A percentile compares a stretch with the other conserved stretches of the same genome.
Evolutionary conservation across 352 stramenopile genomes (phyloP).

Genomic region (Phytophthora citrophthora): DNA sequence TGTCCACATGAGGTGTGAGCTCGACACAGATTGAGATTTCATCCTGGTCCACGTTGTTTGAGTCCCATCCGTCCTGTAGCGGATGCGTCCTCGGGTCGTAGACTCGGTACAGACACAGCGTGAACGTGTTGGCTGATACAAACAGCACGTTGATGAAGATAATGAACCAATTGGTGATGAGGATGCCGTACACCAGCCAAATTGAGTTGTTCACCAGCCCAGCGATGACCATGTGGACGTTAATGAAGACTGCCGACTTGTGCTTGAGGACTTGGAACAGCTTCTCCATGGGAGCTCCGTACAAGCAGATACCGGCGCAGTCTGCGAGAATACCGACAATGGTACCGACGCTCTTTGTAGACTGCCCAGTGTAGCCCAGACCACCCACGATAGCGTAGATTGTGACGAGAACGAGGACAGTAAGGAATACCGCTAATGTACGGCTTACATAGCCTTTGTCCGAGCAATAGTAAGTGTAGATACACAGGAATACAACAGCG

Average conservation of each 20-base stretch:
- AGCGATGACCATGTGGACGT: constrained; percentile 57
- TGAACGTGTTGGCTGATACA: constrained; percentile 36
- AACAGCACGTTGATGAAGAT: constrained; percentile 40
- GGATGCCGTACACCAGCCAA: constrained; percentile 42
- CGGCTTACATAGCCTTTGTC: constrained; percentile 35
- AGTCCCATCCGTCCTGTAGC: constrained; percentile 24
- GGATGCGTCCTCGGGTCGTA: constrained; percentile 44
- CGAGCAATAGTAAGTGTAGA: constrained; percentile 46
- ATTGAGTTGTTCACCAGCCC: constrained; percentile 51
- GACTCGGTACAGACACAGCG: constrained; percentile 34
- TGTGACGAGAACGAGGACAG: constrained; percentile 34
- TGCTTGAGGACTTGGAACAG: constrained; percentile 46
- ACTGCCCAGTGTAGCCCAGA: constrained; percentile 41
- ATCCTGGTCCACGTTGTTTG: constrained; percentile 12
- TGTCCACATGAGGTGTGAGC: constrained; percentile 10
- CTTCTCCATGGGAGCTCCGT: constrained; percentile 49
- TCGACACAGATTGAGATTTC: constrained; percentile 26
- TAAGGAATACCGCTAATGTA: constrained; percentile 27
- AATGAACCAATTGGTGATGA: constrained; percentile 48
- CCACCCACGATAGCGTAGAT: constrained; percentile 48
- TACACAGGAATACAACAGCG: constrained; percentile 37
- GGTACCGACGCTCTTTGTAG: constrained; percentile 24
- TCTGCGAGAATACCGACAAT: constrained; percentile 39
- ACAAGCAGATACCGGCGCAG: constrained; percentile 49
- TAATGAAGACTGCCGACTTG: constrained; percentile 57